Percentiles rank a stretch among this genome's conserved stretches.
Conservation (phyloP, 75 land plant genomes). For the Selaginella moellendorffii region DNA sequence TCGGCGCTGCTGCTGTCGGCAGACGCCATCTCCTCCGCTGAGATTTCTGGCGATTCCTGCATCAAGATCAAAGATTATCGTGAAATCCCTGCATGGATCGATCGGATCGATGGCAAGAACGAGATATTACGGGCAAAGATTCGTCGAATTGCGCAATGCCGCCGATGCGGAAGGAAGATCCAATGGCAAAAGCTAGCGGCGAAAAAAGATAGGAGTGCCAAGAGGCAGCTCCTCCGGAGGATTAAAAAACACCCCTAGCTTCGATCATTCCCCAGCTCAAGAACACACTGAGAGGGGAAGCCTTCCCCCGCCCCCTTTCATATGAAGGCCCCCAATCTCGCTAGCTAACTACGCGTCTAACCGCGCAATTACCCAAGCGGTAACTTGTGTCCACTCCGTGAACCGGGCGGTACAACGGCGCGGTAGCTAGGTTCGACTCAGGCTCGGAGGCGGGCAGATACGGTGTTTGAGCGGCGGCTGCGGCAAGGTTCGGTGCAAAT, state of each 20-base stretch:
- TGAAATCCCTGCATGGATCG: background rate
- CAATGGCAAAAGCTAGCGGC: too few species aligned
- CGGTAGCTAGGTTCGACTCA: background rate
- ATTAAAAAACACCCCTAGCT: too few species aligned
- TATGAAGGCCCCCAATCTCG: background rate
- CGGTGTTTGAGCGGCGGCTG: background rate
- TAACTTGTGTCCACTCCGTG: too few species aligned
- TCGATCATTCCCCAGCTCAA: too few species aligned
- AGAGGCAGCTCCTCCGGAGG: background rate
- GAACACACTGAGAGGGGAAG: too few species aligned
- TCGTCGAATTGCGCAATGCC: background rate
- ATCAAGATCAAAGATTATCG: background rate
- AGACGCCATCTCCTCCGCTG: background rate
- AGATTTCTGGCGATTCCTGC: background rate
- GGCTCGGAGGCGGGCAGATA: background rate
- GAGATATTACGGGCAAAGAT: background rate
- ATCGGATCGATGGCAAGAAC: background rate
- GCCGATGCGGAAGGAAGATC: too few species aligned
- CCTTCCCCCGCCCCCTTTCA: background rate
- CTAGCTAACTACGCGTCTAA: background rate
- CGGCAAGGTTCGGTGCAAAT: too few species aligned
- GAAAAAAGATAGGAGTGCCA: background rate
- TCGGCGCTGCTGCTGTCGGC: background rate
- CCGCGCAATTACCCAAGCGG: background rate
- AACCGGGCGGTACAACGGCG: background rate